phyloP scores from a whole-genome alignment of 1,139 yeast species.

The Hemisphaericaspora lyxosophila region DNA sequence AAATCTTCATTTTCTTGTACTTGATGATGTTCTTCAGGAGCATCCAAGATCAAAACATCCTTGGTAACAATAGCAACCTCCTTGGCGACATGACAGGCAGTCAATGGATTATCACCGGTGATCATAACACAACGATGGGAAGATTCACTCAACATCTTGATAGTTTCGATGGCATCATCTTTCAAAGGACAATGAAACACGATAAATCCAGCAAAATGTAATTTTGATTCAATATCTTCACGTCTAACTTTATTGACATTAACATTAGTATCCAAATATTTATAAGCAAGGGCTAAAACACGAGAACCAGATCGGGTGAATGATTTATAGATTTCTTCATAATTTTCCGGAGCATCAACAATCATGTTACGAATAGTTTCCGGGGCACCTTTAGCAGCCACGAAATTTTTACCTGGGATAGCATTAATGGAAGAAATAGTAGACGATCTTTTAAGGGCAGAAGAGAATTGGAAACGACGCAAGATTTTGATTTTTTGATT shows the following conservation, averaged over 20 bases:
- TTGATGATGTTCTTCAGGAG: slow-evolving; percentile 66
- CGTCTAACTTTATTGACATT: slow-evolving; percentile 59
- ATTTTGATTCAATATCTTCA: slow-evolving; percentile 70
- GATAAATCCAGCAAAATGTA: slow-evolving; percentile 86
- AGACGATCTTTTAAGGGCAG: slow-evolving; percentile 94
- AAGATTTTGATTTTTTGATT: slow-evolving; percentile 64
- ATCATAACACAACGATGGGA: slow-evolving; percentile 96
- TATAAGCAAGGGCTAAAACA: slow-evolving; percentile 91
- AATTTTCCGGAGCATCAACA: slow-evolving; percentile 65
- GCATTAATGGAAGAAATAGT: slow-evolving; percentile 68
- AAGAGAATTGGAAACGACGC: slow-evolving; percentile 95
- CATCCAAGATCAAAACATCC: slow-evolving; percentile 83
- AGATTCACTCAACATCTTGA: slow-evolving; percentile 90
- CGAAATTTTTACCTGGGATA: slow-evolving; percentile 56
- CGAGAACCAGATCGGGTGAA: slow-evolving; percentile 96
- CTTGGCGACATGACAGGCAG: slow-evolving; percentile 97
- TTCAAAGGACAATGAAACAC: slow-evolving; percentile 98
- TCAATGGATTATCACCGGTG: slow-evolving; percentile 97
- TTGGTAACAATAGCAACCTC: slow-evolving; percentile 84
- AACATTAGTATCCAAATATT: slow-evolving; percentile 57
- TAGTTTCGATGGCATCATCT: slow-evolving; percentile 86
- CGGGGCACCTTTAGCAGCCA: slow-evolving; percentile 99
- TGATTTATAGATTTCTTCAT: slow-evolving; percentile 84
- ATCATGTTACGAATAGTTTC: slow-evolving; percentile 88
- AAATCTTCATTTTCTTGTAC: slow-evolving; percentile 56